A percentile compares a stretch with the other conserved stretches of the same genome.
Conservation (phyloP, 768 basidiomycete species). For the Mycena rebaudengoi region DNA sequence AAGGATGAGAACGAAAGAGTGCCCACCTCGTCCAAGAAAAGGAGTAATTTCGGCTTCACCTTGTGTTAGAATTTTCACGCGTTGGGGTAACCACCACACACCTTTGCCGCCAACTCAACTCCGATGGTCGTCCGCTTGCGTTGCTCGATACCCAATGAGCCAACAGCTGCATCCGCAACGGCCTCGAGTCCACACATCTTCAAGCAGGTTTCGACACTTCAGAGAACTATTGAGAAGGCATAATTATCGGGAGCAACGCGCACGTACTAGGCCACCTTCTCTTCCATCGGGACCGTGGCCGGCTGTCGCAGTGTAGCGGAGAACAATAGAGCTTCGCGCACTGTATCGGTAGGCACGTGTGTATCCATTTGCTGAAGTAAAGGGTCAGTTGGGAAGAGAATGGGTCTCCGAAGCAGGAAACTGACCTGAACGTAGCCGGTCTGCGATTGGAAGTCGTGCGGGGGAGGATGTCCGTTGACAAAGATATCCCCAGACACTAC, state of each 20-base stretch:
- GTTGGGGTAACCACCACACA: background rate
- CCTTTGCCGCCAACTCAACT: constrained; percentile 28
- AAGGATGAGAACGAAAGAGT: background rate
- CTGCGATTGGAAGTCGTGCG: constrained; percentile 70
- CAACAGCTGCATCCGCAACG: constrained; percentile 73
- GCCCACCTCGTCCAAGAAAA: constrained; percentile 29
- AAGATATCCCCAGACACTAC: constrained; percentile 59
- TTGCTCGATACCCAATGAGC: constrained; percentile 72
- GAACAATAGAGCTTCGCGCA: constrained; percentile 82
- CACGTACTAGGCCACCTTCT: constrained; percentile 84
- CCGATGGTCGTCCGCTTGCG: constrained; percentile 82
- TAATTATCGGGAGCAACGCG: background rate
- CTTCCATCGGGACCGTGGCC: constrained; percentile 47
- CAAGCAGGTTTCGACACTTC: constrained; percentile 57
- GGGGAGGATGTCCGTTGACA: constrained; percentile 59
- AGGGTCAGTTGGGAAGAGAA: too few relatives aligned
- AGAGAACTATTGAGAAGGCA: background rate
- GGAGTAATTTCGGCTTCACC: constrained; percentile 16
- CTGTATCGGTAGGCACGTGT: constrained; percentile 78
- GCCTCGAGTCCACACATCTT: constrained; percentile 73
- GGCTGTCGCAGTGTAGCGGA: constrained; percentile 86
- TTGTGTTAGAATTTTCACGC: background rate
- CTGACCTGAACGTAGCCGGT: constrained; percentile 87
- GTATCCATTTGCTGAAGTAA: constrained; percentile 91
- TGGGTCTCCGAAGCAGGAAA: too few relatives aligned